Conservation (phyloP, 179 eudicot species). For the Spergularia azorica region DNA sequence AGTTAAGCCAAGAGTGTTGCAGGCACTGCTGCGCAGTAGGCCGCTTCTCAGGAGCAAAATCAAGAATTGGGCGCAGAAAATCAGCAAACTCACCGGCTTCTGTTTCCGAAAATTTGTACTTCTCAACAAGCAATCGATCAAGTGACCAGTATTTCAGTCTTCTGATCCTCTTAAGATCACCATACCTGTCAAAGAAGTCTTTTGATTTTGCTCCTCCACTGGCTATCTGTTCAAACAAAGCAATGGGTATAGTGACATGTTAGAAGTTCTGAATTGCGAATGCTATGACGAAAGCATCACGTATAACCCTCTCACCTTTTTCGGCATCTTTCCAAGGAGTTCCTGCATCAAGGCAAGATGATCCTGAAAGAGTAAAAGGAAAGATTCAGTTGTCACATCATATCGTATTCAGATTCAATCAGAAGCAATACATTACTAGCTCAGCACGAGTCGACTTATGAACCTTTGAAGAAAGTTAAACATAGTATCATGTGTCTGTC, state of each 20-base stretch:
- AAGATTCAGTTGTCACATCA: neutral
- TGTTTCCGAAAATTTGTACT: constrained; percentile 54
- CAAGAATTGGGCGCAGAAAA: constrained; percentile 78
- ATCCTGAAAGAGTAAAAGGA: constrained; percentile 53
- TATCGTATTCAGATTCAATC: neutral
- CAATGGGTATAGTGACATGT: constrained; percentile 2
- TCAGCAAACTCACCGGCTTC: constrained; percentile 78
- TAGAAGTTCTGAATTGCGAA: neutral
- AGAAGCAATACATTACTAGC: neutral
- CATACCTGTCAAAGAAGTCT: constrained; percentile 89
- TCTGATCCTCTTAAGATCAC: constrained; percentile 87
- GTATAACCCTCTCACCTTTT: constrained; percentile 60
- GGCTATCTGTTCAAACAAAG: constrained; percentile 57
- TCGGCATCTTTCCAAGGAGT: constrained; percentile 92
- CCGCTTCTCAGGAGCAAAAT: constrained; percentile 83
- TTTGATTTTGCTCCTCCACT: constrained; percentile 71
- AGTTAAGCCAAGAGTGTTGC: constrained; percentile 85
- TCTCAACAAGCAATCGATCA: constrained; percentile 68
- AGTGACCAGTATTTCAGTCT: constrained; percentile 80
- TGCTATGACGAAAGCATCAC: constrained; percentile 14
- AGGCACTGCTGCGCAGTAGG: constrained; percentile 87
- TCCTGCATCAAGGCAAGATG: constrained; percentile 99
- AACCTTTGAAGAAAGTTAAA: too few species aligned
- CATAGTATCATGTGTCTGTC: too few species aligned
- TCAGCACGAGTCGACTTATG: constrained; percentile 27